phyloP scores from a whole-genome alignment of 2,329 filamentous ascomycete genomes.

The Fusarium nygamai region DNA sequence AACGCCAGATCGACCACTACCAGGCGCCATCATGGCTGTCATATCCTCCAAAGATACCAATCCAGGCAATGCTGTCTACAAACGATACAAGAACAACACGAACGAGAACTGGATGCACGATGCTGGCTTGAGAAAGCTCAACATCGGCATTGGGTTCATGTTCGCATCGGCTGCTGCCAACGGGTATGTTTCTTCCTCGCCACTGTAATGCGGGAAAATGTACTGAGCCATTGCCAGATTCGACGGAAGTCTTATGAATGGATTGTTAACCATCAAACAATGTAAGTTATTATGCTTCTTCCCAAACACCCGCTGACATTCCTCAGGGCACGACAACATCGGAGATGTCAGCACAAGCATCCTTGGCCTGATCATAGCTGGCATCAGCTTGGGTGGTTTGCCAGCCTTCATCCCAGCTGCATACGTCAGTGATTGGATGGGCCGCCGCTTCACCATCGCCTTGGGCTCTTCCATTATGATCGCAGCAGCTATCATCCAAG shows the following conservation, averaged over 20 bases:
- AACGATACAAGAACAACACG: constrained; percentile 15
- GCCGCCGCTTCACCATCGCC: constrained; percentile 25
- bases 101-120: constrained; percentile 21
- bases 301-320: not conserved
- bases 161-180: constrained; percentile 24
- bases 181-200: not conserved
- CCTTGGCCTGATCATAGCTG: constrained; percentile 29
- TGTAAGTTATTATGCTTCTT: not conserved
- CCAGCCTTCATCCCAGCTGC: constrained; percentile 27
- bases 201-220: fast-evolving
- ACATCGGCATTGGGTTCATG: constrained; percentile 22
- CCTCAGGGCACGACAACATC: constrained; percentile 16
- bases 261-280: not conserved
- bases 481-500: constrained; percentile 13
- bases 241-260: constrained; percentile 31
- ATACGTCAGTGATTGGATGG: constrained; percentile 25
- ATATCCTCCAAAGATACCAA: not conserved
- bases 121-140: constrained; percentile 16
- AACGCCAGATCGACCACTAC: not conserved
- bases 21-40: not conserved
- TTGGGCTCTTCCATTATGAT: constrained; percentile 22
- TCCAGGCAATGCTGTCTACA: constrained; percentile 16
- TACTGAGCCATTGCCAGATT: not conserved
- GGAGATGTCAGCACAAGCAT: constrained; percentile 23
- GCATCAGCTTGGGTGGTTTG: constrained; percentile 32